phyloP scores from a whole-genome alignment of 2,329 filamentous ascomycete genomes.

The Westerdykella aurantiaca region DNA sequence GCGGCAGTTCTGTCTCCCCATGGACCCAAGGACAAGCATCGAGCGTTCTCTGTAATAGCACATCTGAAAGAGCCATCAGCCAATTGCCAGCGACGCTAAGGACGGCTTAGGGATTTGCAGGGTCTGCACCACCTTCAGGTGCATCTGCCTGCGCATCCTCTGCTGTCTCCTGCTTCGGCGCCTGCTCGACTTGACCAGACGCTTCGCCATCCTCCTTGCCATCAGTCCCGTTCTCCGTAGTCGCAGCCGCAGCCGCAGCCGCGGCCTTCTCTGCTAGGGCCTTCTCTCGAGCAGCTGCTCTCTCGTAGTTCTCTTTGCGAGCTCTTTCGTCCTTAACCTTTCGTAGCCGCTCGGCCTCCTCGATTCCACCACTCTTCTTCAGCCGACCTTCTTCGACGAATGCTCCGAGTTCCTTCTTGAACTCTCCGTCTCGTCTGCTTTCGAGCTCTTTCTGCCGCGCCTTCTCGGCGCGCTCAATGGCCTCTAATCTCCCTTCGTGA shows the following conservation, averaged over 20 bases:
- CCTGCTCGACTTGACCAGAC: constrained; percentile 11
- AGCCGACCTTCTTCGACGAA: constrained; percentile 89
- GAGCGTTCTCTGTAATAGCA: constrained; percentile 12
- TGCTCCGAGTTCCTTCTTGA: constrained; percentile 75
- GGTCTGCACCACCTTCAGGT: constrained; percentile 32
- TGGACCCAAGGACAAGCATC: constrained; percentile 26
- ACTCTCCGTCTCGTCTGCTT: constrained; percentile 64
- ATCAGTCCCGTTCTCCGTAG: constrained; percentile 19
- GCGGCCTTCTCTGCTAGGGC: constrained; percentile 43
- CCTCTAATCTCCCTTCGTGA: constrained; percentile 86
- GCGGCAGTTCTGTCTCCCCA: constrained; percentile 14
- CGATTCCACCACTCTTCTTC: constrained; percentile 92
- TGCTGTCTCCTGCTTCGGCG: constrained; percentile 18
- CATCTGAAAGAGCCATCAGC: constrained; percentile 23
- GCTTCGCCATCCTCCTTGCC: constrained; percentile 19
- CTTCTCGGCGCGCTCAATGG: constrained; percentile 95
- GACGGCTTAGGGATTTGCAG: constrained; percentile 21
- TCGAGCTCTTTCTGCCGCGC: constrained; percentile 83
- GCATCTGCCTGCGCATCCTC: constrained; percentile 23
- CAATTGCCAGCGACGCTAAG: constrained; percentile 9
- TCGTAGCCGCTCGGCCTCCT: constrained; percentile 82
- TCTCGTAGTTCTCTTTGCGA: constrained; percentile 64
- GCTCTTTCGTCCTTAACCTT: constrained; percentile 82
- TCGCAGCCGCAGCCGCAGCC: constrained; percentile 26
- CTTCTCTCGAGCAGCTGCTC: constrained; percentile 44